These are phyloP conservation scores for Fusarium euwallaceae DNA, from an alignment of 2,329 filamentous ascomycete species.

Conservation along the genomic window DNA sequence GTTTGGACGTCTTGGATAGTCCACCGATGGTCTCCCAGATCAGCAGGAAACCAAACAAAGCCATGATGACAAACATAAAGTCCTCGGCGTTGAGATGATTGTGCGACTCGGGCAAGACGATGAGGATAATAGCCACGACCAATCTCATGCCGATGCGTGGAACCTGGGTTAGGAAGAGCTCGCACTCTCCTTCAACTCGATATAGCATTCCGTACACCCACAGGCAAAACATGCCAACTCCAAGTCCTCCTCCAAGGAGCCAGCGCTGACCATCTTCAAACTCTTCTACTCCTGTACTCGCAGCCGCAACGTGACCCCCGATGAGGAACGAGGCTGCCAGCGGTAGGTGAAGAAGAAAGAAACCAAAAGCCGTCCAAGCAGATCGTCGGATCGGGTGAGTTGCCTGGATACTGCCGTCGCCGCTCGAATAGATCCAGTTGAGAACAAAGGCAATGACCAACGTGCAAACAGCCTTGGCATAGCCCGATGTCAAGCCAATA, in stretches of 20 bases:
- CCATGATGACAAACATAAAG: slow-evolving; percentile 59
- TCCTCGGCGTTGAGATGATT: slow-evolving; percentile 48
- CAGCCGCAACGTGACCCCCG: slow-evolving; percentile 60
- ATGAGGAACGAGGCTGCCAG: slow-evolving; percentile 61
- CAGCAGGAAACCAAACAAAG: slow-evolving; percentile 56
- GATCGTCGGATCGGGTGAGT: slow-evolving; percentile 61
- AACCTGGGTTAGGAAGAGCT: slow-evolving; percentile 51
- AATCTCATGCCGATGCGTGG: slow-evolving; percentile 53
- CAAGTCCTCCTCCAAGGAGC: slow-evolving; percentile 61
- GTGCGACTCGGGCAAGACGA: slow-evolving; percentile 54
- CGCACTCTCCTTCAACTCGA: slow-evolving; percentile 53
- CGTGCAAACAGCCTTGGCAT: slow-evolving; percentile 61
- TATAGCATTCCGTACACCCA: slow-evolving; percentile 59
- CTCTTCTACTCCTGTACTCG: slow-evolving; percentile 54
- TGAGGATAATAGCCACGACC: slow-evolving; percentile 48
- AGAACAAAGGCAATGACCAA: slow-evolving; percentile 63
- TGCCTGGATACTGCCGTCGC: slow-evolving; percentile 59
- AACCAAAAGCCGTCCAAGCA: slow-evolving; percentile 59
- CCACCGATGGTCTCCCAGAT: slow-evolving; percentile 60
- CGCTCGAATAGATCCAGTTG: slow-evolving; percentile 64
- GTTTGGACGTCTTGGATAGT: slow-evolving; percentile 44
- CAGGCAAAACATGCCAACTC: slow-evolving; percentile 60
- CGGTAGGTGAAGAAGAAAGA: slow-evolving; percentile 60
- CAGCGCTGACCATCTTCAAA: slow-evolving; percentile 60
- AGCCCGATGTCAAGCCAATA: slow-evolving; percentile 57